phyloP scores from a whole-genome alignment of 2,329 filamentous ascomycete species.

The Zopfia rhizophila region DNA sequence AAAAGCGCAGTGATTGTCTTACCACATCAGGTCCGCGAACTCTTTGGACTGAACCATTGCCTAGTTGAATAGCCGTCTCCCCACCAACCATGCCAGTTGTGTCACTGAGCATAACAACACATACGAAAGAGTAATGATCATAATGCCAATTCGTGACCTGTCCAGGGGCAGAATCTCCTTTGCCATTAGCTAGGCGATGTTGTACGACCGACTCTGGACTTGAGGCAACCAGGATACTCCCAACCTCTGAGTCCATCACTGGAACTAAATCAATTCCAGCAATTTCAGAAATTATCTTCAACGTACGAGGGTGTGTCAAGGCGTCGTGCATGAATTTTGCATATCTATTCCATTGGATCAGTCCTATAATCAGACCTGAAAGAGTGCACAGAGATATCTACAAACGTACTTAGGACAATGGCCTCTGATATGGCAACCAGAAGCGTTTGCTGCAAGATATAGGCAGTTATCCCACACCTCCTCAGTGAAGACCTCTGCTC shows the following conservation, averaged over 20 bases:
- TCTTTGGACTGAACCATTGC: conserved; percentile 57
- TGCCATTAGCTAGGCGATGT: conserved; percentile 15
- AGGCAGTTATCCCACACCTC: conserved; percentile 17
- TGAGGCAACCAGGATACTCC: no score
- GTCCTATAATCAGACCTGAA: not conserved
- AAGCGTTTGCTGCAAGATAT: not conserved
- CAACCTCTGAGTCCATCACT: conserved; percentile 66
- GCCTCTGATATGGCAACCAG: conserved; percentile 11
- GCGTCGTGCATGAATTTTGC: conserved; percentile 38
- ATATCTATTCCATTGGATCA: conserved; percentile 3
- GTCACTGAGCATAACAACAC: conserved; percentile 64
- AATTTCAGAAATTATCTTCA: conserved; percentile 62
- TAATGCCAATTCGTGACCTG: conserved; percentile 57
- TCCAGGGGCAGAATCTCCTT: not conserved
- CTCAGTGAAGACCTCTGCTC: conserved; percentile 20
- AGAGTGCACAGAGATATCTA: not conserved
- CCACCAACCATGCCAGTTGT: conserved; percentile 60
- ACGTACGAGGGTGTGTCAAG: conserved; percentile 57
- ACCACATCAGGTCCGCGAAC: conserved; percentile 58
- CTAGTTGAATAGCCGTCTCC: conserved; percentile 71
- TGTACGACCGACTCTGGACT: no score
- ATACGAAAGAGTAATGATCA: conserved; percentile 64
- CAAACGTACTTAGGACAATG: conserved; percentile 18
- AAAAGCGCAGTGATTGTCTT: conserved; percentile 20
- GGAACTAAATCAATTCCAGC: conserved; percentile 66